Base-by-base conservation (phyloP, 495 filamentous ascomycete genomes). In the Aspergillus mulundensis region DNA sequence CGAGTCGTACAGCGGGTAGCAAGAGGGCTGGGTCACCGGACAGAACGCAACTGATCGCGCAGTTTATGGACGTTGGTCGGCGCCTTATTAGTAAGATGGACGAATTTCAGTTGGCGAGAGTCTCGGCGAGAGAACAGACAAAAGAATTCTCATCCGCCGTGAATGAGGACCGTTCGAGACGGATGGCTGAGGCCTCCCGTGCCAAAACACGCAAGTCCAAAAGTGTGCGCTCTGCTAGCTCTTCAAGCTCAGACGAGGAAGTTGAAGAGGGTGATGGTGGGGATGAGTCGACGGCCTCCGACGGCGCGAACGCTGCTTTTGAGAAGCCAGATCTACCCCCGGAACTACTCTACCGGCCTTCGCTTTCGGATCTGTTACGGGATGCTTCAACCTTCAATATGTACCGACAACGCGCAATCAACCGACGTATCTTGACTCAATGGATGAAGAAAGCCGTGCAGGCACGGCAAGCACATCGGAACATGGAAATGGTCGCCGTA, bases 361-460 rank as follows among this genome's bases (percentile, higher is more conserved):
- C 82, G 18, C 70, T 81, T 34, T 81, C 80, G 1, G 80, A 84
- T 59, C 61, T 86, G 53, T 62, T 81, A 12, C 73, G 77, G 28
- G 80, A 87, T 65, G 84, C 83, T 15, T 77, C 82, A 16, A 81
- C 76, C 3, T 85, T 87, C 61, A 76, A 79, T 24, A 71, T 78
- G 63, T 80, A 77, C 47, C 75, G 75, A 48, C 66, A 79, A 53
- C 65, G 74, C n/a, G 72, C 72, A 5, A 67, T 79, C 15, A 75
- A 70, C 36, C 73, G 78, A 38, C 71, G 68, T 12, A 66, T 80
- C 38, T 40, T 88, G 15, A 73, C 73, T 6, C 68, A 71, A 49
- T 87, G 84, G 85, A 68, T 78, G 54, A 78, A 77, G 54, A 75
- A 71, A 50, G 75, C 82, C 2, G 61, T 77, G 1, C 74, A 80